Conservation (phyloP, 306 rosid genomes). For the Luffa aegyptiaca region DNA sequence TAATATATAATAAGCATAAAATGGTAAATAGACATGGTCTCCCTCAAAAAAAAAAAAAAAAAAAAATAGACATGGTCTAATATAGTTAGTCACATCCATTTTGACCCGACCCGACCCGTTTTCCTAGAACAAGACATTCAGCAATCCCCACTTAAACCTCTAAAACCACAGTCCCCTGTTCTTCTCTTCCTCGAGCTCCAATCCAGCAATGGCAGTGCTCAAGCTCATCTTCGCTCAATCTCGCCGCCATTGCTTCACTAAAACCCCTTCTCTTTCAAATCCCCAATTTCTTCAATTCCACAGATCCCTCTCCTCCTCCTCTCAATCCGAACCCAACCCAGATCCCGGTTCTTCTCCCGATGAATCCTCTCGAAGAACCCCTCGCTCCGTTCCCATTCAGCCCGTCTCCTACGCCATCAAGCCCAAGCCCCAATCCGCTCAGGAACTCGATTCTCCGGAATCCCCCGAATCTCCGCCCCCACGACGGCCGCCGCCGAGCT, state of each 20-base stretch:
- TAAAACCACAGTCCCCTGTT: background rate
- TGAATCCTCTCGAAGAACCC: slow-evolving; percentile 16
- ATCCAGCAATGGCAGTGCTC: slow-evolving; percentile 44
- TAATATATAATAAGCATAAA: too few species aligned
- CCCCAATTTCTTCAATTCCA: slow-evolving; percentile 24
- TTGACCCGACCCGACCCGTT: background rate
- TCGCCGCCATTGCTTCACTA: slow-evolving; percentile 55
- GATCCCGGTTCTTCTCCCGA: slow-evolving; percentile 19
- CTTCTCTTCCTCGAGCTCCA: background rate
- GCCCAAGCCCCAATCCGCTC: slow-evolving; percentile 33
- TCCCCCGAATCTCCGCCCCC: slow-evolving; percentile 13
- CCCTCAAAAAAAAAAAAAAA: too few species aligned
- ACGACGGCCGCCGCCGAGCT: slow-evolving; percentile 13
- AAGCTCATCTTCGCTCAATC: slow-evolving; percentile 60
- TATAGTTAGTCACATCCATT: too few species aligned
- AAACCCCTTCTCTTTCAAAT: slow-evolving; percentile 18
- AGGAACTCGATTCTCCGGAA: slow-evolving; percentile 18
- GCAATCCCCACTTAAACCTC: background rate
- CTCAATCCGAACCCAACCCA: slow-evolving; percentile 26
- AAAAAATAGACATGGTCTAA: too few species aligned
- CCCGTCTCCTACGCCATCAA: slow-evolving; percentile 64
- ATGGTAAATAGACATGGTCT: too few species aligned
- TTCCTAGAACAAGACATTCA: too few species aligned
- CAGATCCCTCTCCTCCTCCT: slow-evolving; percentile 35
- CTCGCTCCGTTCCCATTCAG: slow-evolving; percentile 34